Conservation (phyloP, 164 flowering plant genomes). For the Berberis thunbergii region DNA sequence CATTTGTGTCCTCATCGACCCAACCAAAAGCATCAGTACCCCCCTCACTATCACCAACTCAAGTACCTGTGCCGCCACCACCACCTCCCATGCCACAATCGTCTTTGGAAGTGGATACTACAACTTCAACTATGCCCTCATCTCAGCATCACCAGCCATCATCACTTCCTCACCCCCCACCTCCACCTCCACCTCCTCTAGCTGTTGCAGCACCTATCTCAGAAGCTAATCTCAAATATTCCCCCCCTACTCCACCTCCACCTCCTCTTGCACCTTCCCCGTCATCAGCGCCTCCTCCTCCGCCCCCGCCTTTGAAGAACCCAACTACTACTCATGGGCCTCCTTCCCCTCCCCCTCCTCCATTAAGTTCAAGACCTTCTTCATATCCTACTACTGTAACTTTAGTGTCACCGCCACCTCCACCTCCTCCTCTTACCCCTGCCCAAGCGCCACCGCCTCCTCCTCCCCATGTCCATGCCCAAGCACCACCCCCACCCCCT, state of each 20-base stretch:
- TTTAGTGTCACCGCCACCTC: too few species aligned
- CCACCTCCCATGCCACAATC: slow-evolving; percentile 8
- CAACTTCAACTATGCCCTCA: slow-evolving; percentile 8
- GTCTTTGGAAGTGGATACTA: slow-evolving; percentile 5
- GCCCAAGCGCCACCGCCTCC: too few species aligned
- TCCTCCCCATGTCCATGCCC: too few species aligned
- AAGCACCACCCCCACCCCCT: too few species aligned
- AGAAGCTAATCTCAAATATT: neutral
- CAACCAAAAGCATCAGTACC: slow-evolving; percentile 9
- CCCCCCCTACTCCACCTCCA: slow-evolving; percentile 34
- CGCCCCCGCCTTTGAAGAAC: slow-evolving; percentile 14
- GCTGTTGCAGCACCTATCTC: neutral
- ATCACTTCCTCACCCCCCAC: slow-evolving; percentile 5
- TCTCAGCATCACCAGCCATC: neutral
- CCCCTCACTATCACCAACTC: neutral
- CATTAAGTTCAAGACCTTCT: slow-evolving; percentile 12
- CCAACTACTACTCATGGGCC: slow-evolving; percentile 13
- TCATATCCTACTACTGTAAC: slow-evolving; percentile 1
- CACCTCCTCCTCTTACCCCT: too few species aligned
- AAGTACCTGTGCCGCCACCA: slow-evolving; percentile 16
- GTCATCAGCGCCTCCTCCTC: slow-evolving; percentile 1
- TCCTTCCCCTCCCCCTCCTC: slow-evolving; percentile 43
- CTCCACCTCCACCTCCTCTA: slow-evolving; percentile 2
- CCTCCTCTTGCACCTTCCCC: slow-evolving; percentile 23
- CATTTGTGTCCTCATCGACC: too few species aligned